Evolutionary conservation across 129 eudicot species (phyloP).

Genomic region (Pulicaria dysenterica): DNA sequence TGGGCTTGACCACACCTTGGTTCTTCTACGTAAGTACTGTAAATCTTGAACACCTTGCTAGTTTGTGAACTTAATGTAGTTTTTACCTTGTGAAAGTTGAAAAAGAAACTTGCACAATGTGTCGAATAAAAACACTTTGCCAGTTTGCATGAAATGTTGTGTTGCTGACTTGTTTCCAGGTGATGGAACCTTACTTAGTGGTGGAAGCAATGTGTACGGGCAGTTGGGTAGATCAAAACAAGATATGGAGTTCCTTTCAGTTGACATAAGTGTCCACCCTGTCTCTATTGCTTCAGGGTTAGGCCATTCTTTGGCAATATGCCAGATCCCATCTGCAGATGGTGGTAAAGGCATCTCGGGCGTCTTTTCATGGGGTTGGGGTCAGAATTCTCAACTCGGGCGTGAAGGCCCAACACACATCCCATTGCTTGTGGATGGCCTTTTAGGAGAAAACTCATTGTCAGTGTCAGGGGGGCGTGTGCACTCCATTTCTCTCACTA

Average conservation of each 20-base stretch:
- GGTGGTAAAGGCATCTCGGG: conserved; percentile 29
- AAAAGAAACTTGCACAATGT: too few species aligned
- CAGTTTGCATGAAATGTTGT: not conserved
- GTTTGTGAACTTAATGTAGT: too few species aligned
- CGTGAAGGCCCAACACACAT: conserved; percentile 64
- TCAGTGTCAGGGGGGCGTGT: conserved; percentile 78
- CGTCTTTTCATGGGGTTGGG: conserved; percentile 95
- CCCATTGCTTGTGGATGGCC: conserved; percentile 57
- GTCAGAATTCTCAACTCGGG: conserved; percentile 78
- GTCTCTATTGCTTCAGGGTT: conserved; percentile 71
- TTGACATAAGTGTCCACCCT: conserved; percentile 52
- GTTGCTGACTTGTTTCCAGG: conserved; percentile 45
- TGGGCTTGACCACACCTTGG: conserved; percentile 87
- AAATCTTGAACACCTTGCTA: not conserved
- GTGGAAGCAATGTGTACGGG: conserved; percentile 89
- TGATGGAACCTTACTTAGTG: conserved; percentile 74
- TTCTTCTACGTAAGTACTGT: conserved; percentile 71
- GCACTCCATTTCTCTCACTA: conserved; percentile 72
- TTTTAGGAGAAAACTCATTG: conserved; percentile 52
- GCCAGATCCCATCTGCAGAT: conserved; percentile 39
- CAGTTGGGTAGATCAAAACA: conserved; percentile 72
- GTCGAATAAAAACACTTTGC: too few species aligned
- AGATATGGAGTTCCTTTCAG: conserved; percentile 62
- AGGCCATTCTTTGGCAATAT: conserved; percentile 87
- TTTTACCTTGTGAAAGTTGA: too few species aligned